Evolutionary conservation across 129 eudicot species (phyloP).

Genomic region (Calendula officinalis): DNA sequence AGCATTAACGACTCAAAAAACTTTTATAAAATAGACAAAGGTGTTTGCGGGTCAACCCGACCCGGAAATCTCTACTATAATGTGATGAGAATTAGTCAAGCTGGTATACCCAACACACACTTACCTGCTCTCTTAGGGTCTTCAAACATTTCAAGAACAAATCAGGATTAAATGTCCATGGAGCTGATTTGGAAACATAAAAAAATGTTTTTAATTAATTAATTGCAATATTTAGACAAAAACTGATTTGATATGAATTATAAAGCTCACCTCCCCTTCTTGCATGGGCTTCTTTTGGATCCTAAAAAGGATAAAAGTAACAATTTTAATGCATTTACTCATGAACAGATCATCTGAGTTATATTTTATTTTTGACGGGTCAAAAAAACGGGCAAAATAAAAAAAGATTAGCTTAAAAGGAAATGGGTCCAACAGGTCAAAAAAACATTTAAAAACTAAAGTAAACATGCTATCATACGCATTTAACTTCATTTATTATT

Average conservation of each 20-base stretch:
- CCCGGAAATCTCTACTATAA: too few relatives aligned
- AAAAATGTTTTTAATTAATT: conserved; percentile 9
- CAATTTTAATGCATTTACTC: neutral
- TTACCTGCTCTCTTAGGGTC: conserved; percentile 67
- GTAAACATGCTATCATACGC: too few relatives aligned
- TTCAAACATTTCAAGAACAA: conserved; percentile 60
- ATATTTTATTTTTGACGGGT: too few relatives aligned
- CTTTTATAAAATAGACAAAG: neutral
- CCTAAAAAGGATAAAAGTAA: conserved; percentile 37
- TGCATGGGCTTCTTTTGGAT: conserved; percentile 90
- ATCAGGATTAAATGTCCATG: conserved; percentile 88
- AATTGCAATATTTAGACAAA: conserved; percentile 20
- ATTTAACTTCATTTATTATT: too few relatives aligned
- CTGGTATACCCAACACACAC: conserved; percentile 9
- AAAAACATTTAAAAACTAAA: too few relatives aligned
- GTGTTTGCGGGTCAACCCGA: neutral
- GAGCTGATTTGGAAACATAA: conserved; percentile 56
- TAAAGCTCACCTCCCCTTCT: conserved; percentile 86
- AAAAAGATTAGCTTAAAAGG: too few relatives aligned
- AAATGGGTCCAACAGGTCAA: too few relatives aligned
- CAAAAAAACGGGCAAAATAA: too few relatives aligned
- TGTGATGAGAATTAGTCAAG: too few relatives aligned
- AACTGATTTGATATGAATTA: conserved; percentile 6
- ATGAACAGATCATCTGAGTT: too few relatives aligned
- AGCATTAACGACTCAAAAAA: neutral